Conservation (phyloP, 208 protist species). For the Leishmania guyanensis region DNA sequence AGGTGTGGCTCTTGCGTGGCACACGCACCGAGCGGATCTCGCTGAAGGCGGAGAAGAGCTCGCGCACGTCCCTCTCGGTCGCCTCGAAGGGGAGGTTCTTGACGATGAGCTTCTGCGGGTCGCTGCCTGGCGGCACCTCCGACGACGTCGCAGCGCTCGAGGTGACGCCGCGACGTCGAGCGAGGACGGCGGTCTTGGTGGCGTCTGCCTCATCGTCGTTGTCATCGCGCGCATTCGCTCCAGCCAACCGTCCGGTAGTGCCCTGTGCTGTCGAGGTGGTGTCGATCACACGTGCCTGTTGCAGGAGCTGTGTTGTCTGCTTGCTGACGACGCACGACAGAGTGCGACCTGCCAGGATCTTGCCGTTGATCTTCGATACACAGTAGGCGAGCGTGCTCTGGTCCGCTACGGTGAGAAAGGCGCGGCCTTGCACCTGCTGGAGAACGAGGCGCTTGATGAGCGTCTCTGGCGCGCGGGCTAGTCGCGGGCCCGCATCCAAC, state of each 20-base stretch:
- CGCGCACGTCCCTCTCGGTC: slow-evolving; percentile 94
- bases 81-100: slow-evolving; percentile 99
- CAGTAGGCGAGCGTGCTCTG: slow-evolving; percentile 62
- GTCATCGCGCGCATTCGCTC: slow-evolving; percentile 4
- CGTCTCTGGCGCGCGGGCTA: slow-evolving; percentile 94
- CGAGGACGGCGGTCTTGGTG: slow-evolving; percentile 33
- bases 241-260: background rate
- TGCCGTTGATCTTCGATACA: slow-evolving; percentile 58
- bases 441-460: slow-evolving; percentile 82
- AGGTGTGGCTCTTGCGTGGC: slow-evolving; percentile 93
- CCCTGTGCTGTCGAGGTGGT: background rate
- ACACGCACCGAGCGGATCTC: slow-evolving; percentile 96
- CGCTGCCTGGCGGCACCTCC: slow-evolving; percentile 69
- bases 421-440: slow-evolving; percentile 94
- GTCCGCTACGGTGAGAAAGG: slow-evolving; percentile 89
- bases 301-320: slow-evolving; percentile 41
- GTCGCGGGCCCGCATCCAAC: slow-evolving; percentile 85
- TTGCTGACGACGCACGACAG: slow-evolving; percentile 82
- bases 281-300: slow-evolving; percentile 27
- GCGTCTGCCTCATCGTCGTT: slow-evolving; percentile 31
- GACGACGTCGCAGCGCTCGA: background rate
- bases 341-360: slow-evolving; percentile 54
- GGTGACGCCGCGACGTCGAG: slow-evolving; percentile 17
- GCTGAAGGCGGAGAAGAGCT: slow-evolving; percentile 96
- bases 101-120: slow-evolving; percentile 95